A percentile compares a stretch with the other conserved stretches of the same genome.
Evolutionary conservation across 1,139 yeast genomes (phyloP).

Genomic region (Yamadazyma diddensiae): DNA sequence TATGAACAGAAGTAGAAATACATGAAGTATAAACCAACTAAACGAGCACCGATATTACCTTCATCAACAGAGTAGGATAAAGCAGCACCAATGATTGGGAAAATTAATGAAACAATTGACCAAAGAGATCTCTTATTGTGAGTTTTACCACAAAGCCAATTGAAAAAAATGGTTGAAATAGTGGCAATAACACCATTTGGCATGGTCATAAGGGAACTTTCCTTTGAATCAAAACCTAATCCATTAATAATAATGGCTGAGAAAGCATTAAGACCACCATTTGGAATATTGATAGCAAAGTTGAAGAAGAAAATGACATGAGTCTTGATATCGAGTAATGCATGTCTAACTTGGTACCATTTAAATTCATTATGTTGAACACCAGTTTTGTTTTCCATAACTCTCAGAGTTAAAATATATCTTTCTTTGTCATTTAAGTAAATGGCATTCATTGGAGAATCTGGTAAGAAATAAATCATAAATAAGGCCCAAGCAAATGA

Average conservation of each 20-base stretch:
- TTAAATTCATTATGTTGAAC: slow-evolving; percentile 22
- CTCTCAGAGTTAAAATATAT: slow-evolving; percentile 21
- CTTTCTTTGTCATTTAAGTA: slow-evolving; percentile 23
- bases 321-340: slow-evolving; percentile 21
- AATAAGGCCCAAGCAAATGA: slow-evolving; percentile 28
- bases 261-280: slow-evolving; percentile 44
- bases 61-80: slow-evolving; percentile 16
- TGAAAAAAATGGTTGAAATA: slow-evolving; percentile 17
- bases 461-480: slow-evolving; percentile 24
- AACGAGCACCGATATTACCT: slow-evolving; percentile 18
- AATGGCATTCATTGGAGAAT: slow-evolving; percentile 22
- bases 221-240: slow-evolving; percentile 19
- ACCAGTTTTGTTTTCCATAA: slow-evolving; percentile 24
- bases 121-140: slow-evolving; percentile 16
- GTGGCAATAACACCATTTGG: slow-evolving; percentile 25
- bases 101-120: slow-evolving; percentile 14
- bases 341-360: slow-evolving; percentile 24
- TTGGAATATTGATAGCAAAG: slow-evolving; percentile 33
- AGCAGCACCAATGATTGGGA: slow-evolving; percentile 21
- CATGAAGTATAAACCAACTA: slow-evolving; percentile 21
- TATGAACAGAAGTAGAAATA: slow-evolving; percentile 25
- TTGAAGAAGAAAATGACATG: slow-evolving; percentile 29
- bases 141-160: slow-evolving; percentile 17
- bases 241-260: slow-evolving; percentile 18
- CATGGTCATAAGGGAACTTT: slow-evolving; percentile 22